Base-by-base conservation (phyloP, 306 rosid species). In the Prunus mongolica region DNA sequence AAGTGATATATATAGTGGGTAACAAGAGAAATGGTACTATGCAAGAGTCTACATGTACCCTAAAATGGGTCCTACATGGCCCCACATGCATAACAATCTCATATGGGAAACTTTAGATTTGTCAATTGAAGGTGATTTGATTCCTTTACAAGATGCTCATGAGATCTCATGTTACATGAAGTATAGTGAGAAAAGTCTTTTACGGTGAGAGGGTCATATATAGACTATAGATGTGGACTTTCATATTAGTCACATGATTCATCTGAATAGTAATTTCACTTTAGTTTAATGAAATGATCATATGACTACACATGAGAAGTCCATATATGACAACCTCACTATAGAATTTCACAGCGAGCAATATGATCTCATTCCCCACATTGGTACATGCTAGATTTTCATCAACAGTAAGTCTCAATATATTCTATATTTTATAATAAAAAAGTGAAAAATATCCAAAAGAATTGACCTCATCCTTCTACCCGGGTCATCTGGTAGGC, bases 201-300 rank as follows among this genome's bases (percentile, higher is more conserved):
- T 6, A 34, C 1, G 41, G 41, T 34, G 41, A 34, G 41, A 6
- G 41, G 6, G 6, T 1, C 6, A 6, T 34, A 32, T 32, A 34
- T 6, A 34, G 2, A 34, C 0, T 0, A 34, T 6, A 34, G 0
- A 34, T 5, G 41, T 34, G 2, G 0, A 34, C 2, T 6, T 34
- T 34, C 6, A 34, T 34, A 34, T 34, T 34, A 34, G 41, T 0
- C 0, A 6, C 1, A 34, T 34, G 41, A 34, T 34, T 34, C 41
- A 5, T 34, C 8, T 34, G 1, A 34, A 34, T 34, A 6, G 2
- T 1, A 34, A 34, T 2, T 34, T 34, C 41, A 34, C 41, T 34
- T 34, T 34, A 34, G 41, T 34, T 34, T 34, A 34, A 34, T 6
- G 8, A 34, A 34, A 34, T 34, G 6, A 34, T 34, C 8, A 34